A percentile compares a stretch with the other conserved stretches of the same genome.
These are phyloP conservation scores for Pseudozyma flocculosa DNA, from an alignment of 1,284 basidiomycete species.

Conservation along the genomic window DNA sequence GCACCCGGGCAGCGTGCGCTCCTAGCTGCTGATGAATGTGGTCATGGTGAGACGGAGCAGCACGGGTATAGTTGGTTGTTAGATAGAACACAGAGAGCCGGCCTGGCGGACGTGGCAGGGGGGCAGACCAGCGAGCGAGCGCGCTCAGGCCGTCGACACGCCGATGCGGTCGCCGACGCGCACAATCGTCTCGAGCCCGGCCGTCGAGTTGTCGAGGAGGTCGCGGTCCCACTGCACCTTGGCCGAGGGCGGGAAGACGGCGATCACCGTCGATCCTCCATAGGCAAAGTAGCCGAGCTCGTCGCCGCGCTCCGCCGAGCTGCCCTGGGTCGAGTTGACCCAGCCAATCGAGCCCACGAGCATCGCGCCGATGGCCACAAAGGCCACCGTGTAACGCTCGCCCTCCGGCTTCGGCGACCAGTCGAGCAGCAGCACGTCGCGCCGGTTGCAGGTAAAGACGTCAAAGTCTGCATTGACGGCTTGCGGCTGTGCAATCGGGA, in stretches of 20 bases:
- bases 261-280: constrained; percentile 46
- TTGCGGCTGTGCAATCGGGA: too few species aligned
- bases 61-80: too few species aligned
- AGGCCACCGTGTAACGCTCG: constrained; percentile 15
- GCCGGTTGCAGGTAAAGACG: constrained; percentile 46
- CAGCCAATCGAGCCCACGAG: constrained; percentile 70
- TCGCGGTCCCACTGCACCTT: constrained; percentile 85
- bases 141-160: constrained; percentile 10
- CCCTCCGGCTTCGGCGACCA: constrained; percentile 30
- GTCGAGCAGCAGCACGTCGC: constrained; percentile 35
- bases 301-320: constrained; percentile 75
- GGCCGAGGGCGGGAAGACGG: constrained; percentile 31
- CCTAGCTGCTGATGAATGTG: too few species aligned
- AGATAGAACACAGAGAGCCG: too few species aligned
- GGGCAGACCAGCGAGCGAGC: too few species aligned
- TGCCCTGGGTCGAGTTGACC: constrained; percentile 73
- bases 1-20: too few species aligned
- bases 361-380: constrained; percentile 61
- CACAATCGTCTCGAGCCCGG: constrained; percentile 72
- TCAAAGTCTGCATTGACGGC: constrained; percentile 49
- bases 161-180: constrained; percentile 62
- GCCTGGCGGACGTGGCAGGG: too few species aligned
- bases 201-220: constrained; percentile 70
- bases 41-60: too few species aligned
- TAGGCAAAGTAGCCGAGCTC: constrained; percentile 71